Evolutionary conservation across 345 rosid genomes (phyloP), one percentile per base, ranked within the genome.

Genomic region (Durio zibethinus): DNA sequence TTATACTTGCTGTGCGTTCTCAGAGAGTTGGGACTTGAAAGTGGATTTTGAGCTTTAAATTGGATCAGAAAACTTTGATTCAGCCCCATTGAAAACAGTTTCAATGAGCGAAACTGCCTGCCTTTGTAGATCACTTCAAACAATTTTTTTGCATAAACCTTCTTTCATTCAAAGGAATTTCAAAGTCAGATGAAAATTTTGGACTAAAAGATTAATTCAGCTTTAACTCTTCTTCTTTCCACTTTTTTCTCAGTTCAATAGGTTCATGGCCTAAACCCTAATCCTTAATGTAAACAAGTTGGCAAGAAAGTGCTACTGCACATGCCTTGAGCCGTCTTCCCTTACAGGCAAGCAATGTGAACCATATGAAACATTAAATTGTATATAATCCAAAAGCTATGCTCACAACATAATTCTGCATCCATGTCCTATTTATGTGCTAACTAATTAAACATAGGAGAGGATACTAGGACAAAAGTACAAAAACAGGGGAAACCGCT

Each of bases 341-440:
- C 50, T 66, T 68, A 70, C 82, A 77, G 63, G 83, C 75, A 18
- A 76, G 31, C 48, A 64, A 27, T 20, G 71, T 62, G 35, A 35
- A 66, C 29, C 72, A 6, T n/a, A n/a, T n/a, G n/a, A n/a, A n/a
- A n/a, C n/a, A n/a, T n/a, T n/a, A n/a, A n/a, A n/a, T n/a, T n/a
- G n/a, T n/a, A n/a, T n/a, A n/a, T n/a, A n/a, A n/a, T n/a, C n/a
- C n/a, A n/a, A 21, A 33, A 74, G 7, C 12, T 20, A 76, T 62
- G 16, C 27, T 52, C 60, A 29, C 59, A 10, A 68, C 73, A 73
- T 68, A 12, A 25, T 43, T 43, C 45, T 68, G 73, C 54, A 21
- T 45, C 18, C 77, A 74, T 27, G 33, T 38, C 36, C 43, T 64
- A 52, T 72, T 31, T 31, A 61, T 25, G 50, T 43, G 23, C 57